A percentile compares a stretch with the other conserved stretches of the same genome.
Evolutionary conservation across 116 monocot species (phyloP).

Genomic region (Zostera marina): DNA sequence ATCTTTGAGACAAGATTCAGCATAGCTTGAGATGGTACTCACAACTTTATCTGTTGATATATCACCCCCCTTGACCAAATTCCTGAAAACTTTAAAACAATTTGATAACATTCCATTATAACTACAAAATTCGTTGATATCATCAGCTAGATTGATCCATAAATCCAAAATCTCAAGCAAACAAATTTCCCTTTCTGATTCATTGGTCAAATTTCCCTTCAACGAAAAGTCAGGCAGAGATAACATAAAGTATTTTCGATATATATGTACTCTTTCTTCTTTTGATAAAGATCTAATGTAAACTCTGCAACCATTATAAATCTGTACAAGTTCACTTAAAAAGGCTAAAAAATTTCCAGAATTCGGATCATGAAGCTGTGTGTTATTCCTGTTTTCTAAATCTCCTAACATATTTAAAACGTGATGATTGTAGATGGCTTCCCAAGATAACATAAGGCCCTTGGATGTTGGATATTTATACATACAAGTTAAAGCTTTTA

Average conservation of each 20-base stretch:
- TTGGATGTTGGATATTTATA: constrained; percentile 24
- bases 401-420: constrained; percentile 27
- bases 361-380: constrained; percentile 9
- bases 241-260: constrained; percentile 32
- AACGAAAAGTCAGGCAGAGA: constrained; percentile 27
- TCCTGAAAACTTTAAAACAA: constrained; percentile 36
- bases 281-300: constrained; percentile 33
- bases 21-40: constrained; percentile 32
- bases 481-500: constrained; percentile 31
- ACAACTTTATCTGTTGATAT: constrained; percentile 45
- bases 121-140: constrained; percentile 9
- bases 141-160: constrained; percentile 53
- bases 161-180: constrained; percentile 34
- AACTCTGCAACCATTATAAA: constrained; percentile 48
- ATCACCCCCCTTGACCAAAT: constrained; percentile 29
- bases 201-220: constrained; percentile 14
- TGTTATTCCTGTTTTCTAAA: constrained; percentile 32
- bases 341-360: constrained; percentile 27
- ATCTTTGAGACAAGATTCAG: constrained; percentile 11
- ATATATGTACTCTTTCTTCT: constrained; percentile 24
- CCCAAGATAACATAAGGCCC: constrained; percentile 42
- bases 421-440: constrained; percentile 60
- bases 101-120: constrained; percentile 10
- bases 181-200: constrained; percentile 24
- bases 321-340: constrained; percentile 31